phyloP scores from a whole-genome alignment of 192 early-diverging fungal genomes.

The Phlyctochytrium bullatum region DNA sequence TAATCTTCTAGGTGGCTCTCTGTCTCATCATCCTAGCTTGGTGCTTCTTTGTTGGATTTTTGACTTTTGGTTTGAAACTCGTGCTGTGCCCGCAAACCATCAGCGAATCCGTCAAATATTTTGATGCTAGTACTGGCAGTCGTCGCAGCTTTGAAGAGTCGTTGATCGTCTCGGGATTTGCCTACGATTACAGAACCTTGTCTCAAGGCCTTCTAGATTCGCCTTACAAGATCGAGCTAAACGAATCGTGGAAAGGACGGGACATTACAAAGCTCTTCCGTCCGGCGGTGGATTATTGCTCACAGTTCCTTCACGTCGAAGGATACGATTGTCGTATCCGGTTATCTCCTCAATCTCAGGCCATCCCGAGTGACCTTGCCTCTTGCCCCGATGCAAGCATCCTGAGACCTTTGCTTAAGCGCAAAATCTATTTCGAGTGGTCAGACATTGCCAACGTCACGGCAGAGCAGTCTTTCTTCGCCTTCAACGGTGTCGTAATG shows the following conservation, averaged over 20 bases:
- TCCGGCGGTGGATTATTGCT: neutral
- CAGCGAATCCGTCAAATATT: neutral
- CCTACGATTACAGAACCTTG: neutral
- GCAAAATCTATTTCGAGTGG: neutral
- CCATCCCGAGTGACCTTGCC: neutral
- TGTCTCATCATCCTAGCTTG: slow-evolving; percentile 79
- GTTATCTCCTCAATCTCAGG: neutral
- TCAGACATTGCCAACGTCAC: neutral
- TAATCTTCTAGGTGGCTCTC: slow-evolving; percentile 69
- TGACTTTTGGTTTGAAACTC: slow-evolving; percentile 44
- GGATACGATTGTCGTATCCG: neutral
- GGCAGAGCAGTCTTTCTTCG: neutral
- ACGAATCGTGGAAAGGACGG: neutral
- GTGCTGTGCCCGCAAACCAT: neutral
- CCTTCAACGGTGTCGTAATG: neutral
- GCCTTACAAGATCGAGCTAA: neutral
- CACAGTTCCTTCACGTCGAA: neutral
- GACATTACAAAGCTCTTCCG: neutral
- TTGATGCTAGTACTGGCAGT: neutral
- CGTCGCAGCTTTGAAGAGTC: neutral
- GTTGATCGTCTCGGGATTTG: neutral
- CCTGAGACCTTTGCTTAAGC: neutral
- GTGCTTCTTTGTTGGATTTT: slow-evolving; percentile 50
- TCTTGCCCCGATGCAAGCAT: neutral
- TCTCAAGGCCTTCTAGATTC: neutral